Percentiles rank a stretch among this genome's conserved stretches.
phyloP scores from a whole-genome alignment of 495 filamentous ascomycete species.

The Podospora sp. region DNA sequence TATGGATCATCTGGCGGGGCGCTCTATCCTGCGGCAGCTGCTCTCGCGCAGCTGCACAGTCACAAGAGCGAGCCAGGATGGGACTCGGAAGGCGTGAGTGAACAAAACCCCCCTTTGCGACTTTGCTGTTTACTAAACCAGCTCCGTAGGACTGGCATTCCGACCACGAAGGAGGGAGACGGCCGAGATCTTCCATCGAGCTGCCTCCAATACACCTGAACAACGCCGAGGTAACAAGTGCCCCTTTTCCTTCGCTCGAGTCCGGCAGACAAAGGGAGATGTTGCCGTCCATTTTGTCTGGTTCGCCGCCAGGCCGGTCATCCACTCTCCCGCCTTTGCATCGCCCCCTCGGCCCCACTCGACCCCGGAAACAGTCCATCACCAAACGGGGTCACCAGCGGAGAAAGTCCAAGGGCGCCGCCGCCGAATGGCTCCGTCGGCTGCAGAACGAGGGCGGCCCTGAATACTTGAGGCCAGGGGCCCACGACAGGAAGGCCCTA shows the following conservation, averaged over 20 bases:
- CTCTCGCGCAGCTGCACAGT: conserved; percentile 80
- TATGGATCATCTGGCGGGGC: conserved; percentile 59
- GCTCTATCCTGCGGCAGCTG: conserved; percentile 73
- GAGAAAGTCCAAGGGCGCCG: conserved; percentile 65
- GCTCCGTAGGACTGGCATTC: conserved; percentile 66
- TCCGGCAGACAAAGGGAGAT: conserved; percentile 66
- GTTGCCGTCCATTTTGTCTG: conserved; percentile 76
- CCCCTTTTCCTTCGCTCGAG: conserved; percentile 65
- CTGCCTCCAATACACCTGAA: conserved; percentile 68
- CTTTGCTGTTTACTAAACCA: conserved; percentile 31
- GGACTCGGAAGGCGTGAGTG: conserved; percentile 80
- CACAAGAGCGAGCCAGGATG: conserved; percentile 79
- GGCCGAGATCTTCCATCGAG: conserved; percentile 65
- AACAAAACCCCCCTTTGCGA: background rate
- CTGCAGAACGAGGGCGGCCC: conserved; percentile 46
- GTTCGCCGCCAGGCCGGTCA: conserved; percentile 82
- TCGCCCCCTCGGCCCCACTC: conserved; percentile 58
- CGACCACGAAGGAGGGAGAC: conserved; percentile 64
- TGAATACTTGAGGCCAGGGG: conserved; percentile 63
- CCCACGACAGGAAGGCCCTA: conserved; percentile 76
- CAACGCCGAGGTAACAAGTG: conserved; percentile 67
- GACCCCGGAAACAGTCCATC: conserved; percentile 83
- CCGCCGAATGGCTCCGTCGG: conserved; percentile 52
- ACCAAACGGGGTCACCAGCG: conserved; percentile 78
- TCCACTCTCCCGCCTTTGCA: conserved; percentile 84